Evolutionary conservation across 192 early-diverging fungal species (phyloP).

Genomic region (Coemansia asiatica): DNA sequence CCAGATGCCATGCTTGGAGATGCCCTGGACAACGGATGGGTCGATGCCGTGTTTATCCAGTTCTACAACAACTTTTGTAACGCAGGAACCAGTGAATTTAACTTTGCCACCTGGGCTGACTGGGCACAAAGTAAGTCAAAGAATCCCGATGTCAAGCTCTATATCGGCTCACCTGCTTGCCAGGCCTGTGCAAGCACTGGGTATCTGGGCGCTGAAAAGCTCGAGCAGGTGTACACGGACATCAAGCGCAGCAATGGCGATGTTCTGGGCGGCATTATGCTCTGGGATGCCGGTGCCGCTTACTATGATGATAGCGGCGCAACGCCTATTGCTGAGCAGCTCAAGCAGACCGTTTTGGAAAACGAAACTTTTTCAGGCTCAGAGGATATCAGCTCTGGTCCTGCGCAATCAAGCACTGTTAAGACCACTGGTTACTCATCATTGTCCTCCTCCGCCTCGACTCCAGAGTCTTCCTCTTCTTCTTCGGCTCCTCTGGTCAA

Average conservation of each 20-base stretch:
- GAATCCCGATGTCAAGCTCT: slow-evolving; percentile 53
- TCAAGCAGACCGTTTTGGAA: slow-evolving; percentile 4
- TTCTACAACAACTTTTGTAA: slow-evolving; percentile 63
- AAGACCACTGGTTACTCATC: neutral
- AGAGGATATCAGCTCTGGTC: neutral
- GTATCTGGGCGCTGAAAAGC: slow-evolving; percentile 30
- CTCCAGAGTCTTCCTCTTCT: neutral
- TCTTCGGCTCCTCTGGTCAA: neutral
- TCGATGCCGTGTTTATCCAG: slow-evolving; percentile 59
- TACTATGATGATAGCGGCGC: slow-evolving; percentile 6
- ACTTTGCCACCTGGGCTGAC: slow-evolving; percentile 56
- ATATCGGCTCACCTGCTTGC: slow-evolving; percentile 54
- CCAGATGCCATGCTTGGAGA: slow-evolving; percentile 52
- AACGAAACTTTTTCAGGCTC: neutral
- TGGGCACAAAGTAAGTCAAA: slow-evolving; percentile 51
- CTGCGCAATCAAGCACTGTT: slow-evolving; percentile 1
- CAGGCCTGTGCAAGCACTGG: slow-evolving; percentile 42
- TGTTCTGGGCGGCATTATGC: slow-evolving; percentile 62
- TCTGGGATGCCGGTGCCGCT: slow-evolving; percentile 47
- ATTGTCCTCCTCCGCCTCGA: no score
- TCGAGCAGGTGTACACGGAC: slow-evolving; percentile 27
- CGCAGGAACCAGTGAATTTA: slow-evolving; percentile 36
- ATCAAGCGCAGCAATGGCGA: slow-evolving; percentile 26
- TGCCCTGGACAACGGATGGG: slow-evolving; percentile 54
- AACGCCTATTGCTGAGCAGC: slow-evolving; percentile 12